Base-by-base conservation (phyloP, 2,329 filamentous ascomycete genomes). In the Cladosporium phlei region DNA sequence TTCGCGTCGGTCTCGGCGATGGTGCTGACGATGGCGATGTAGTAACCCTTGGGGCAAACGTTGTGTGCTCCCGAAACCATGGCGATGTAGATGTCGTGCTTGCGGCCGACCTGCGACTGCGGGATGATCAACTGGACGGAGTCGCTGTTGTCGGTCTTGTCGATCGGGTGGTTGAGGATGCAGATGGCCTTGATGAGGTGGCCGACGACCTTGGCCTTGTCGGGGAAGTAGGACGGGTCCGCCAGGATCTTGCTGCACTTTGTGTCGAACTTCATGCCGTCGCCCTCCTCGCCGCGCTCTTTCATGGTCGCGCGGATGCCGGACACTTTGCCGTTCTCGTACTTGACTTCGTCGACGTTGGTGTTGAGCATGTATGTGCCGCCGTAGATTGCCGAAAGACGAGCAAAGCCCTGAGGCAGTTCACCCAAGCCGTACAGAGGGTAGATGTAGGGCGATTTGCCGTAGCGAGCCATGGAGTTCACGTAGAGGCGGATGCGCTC, bases 351-450 rank as follows among this genome's bases (percentile, higher is more conserved):
- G 54, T 97, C 86, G 47, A 98, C 79, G 58, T 83, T 82, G 58
- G 93, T 95, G 77, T 97, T 97, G 63, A 98, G 84, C 90, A 98
- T 98, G 74, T 98, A 98, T 40, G 93, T 98, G 59, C 93, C 93
- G 55, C 93, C 93, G 66, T 98, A 97, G 71, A 98, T 97, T 68
- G 93, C 93, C 30, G 90, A 96, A 46, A 98, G 80, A 69, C 93
- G 90, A 54, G 93, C 93, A 63, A 98, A 98, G 50, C 91, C 91
- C 72, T 98, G 93, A 27, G 93, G 94, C 47, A 98, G 85, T 75
- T 98, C 93, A 66, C 87, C 93, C 39, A 98, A 82, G 52, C 93
- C 93, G 73, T 98, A 98, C 24, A 97, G 83, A 38, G 93, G 94
- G 77, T 98, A 98, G 74, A 98, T 97, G 76, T 97, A 98, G 35